Evolutionary conservation across 2,329 filamentous ascomycete species (phyloP).

Genomic region (Verticillium zaregamsianum): DNA sequence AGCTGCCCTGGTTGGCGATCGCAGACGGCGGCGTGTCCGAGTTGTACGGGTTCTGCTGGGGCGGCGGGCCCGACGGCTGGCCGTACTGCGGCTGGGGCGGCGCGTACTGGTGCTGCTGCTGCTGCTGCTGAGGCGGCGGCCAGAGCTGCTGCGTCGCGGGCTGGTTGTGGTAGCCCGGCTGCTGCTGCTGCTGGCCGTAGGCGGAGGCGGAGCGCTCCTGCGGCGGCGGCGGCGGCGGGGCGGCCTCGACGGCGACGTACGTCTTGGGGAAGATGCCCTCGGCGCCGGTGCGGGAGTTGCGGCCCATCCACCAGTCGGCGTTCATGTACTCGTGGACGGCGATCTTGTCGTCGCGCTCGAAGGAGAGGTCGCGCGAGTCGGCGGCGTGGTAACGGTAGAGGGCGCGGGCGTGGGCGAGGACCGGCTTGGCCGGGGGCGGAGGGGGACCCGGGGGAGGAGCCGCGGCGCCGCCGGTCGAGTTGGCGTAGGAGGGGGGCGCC

Average conservation of each 20-base stretch:
- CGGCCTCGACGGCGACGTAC: slow-evolving; percentile 75
- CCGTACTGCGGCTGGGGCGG: slow-evolving; percentile 32
- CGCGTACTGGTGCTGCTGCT: slow-evolving; percentile 18
- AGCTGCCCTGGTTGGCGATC: slow-evolving; percentile 55
- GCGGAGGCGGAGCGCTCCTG: slow-evolving; percentile 30
- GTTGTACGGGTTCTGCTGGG: slow-evolving; percentile 60
- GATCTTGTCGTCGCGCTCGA: slow-evolving; percentile 77
- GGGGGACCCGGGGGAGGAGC: slow-evolving; percentile 11
- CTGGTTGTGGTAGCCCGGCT: slow-evolving; percentile 20
- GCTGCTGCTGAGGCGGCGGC: slow-evolving; percentile 16
- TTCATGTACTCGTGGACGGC: slow-evolving; percentile 91
- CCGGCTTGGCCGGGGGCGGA: slow-evolving; percentile 42
- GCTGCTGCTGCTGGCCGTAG: slow-evolving; percentile 11
- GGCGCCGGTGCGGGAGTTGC: slow-evolving; percentile 73
- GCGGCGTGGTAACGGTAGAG: slow-evolving; percentile 78
- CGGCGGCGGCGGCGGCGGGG: slow-evolving; percentile 34
- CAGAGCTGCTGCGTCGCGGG: slow-evolving; percentile 13
- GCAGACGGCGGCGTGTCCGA: slow-evolving; percentile 70
- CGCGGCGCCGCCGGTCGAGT: slow-evolving; percentile 32
- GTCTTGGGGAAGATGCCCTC: slow-evolving; percentile 95
- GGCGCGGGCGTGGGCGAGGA: slow-evolving; percentile 72
- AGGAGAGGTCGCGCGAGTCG: slow-evolving; percentile 76
- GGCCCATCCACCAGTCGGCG: slow-evolving; percentile 93
- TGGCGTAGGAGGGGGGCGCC: slow-evolving; percentile 47
- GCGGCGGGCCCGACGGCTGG: slow-evolving; percentile 37